Evolutionary conservation across 768 basidiomycete genomes (phyloP), one percentile per base, ranked within the genome.

Genomic region (Termitomyces sp.): DNA sequence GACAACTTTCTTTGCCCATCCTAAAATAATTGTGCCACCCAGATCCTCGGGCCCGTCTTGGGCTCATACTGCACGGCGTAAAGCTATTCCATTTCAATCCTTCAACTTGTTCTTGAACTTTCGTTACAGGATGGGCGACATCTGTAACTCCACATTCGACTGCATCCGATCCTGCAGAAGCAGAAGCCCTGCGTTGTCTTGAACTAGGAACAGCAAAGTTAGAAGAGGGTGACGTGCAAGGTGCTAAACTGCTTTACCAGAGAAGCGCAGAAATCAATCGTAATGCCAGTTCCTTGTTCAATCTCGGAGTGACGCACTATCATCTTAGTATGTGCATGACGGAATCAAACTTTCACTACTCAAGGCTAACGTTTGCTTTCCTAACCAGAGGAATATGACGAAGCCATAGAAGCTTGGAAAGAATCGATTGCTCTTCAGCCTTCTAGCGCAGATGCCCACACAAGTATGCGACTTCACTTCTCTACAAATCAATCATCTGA

Each of bases 301-400:
- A 94, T 69, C 80, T 93, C 14, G 92, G 93, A 43, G 93, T 94
- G 32, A 92, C 93, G 4, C 87, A 91, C 67, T 94, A 93, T 70
- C 92, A 94, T 71, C 82, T 93, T 48, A 93, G 91, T 93, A 69
- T 57, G 86, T 79, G 26, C 53, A 24, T 58, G 52, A 27, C 46
- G 48, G 14, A 26, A 26, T n/a, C 36, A 36, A 46, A 43, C 58
- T 64, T 58, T 55, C 34, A 26, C 50, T 39, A 55, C 9, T 60
- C n/a, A 49, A 44, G 46, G 49, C 62, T 64, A 63, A 64, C 33
- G 47, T 46, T 49, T 51, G 39, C 34, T 39, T 56, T 48, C 26
- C 39, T 30, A 8, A 30, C 26, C 48, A 95, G 92, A 93, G 83
- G 89, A 94, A 69, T 95, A 86, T 69, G 88, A 92, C 65, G 84